Base-by-base conservation (phyloP, 129 eudicot genomes). In the Gnaphalium uliginosum region DNA sequence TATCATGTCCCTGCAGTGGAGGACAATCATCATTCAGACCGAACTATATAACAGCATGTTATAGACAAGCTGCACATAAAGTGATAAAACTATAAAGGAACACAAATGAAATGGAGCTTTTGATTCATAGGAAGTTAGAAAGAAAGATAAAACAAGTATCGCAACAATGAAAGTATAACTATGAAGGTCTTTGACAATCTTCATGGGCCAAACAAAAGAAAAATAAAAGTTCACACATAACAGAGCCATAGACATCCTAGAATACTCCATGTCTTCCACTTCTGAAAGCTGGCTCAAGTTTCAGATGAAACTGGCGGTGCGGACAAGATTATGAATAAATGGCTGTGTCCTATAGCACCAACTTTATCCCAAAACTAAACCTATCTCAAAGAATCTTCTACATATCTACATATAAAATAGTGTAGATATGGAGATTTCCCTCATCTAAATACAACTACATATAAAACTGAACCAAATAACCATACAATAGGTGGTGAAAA, bases 1-100 rank as follows among this genome's bases (percentile, higher is more conserved):
- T 81, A 95, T 95, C 99, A 95, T 95, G 90, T 95, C 99, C 97
- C 99, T 95, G 83, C 88, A 83, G 26, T 78, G 53, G 65, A 21
- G 48, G 71, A 68, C 25, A 71, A 33, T 66, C 65, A 23, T 33
- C 46, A 65, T 65, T 78, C 58, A 61, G 15, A 68, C 29, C 57
- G 66, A 63, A 78, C 80, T 63, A 32, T 29, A 78, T 22, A 71
- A 78, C 72, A 69, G 24, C 73, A 77, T 57, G 25, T 30, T 41
- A 78, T 41, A 25, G 29, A 56, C 19, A 53, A 57, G n/a, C 27
- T 43, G 57, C 26, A n/a, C 25, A n/a, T 37, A n/a, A n/a, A n/a
- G n/a, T n/a, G n/a, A n/a, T n/a, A n/a, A 54, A 56, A 17, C 2
- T 11, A 56, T 35, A 43, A 11, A 50, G 46, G 35, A 53, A 37